phyloP scores from a whole-genome alignment of 345 rosid genomes.

The Arabidopsis arenosa region DNA sequence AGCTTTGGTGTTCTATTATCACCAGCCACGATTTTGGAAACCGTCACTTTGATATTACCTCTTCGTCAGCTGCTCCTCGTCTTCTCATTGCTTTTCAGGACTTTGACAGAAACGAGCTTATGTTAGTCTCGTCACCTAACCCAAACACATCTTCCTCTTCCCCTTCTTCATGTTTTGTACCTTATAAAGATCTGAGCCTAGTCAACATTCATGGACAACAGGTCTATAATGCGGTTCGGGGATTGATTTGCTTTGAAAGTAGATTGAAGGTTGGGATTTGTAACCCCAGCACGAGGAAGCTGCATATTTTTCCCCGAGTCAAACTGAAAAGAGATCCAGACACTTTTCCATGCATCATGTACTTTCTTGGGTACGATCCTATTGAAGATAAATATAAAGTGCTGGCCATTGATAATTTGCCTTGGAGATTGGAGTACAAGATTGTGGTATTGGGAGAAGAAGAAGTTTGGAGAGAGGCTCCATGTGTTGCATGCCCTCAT shows the following conservation, averaged over 20 bases:
- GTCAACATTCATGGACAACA: background rate
- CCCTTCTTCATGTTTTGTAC: background rate
- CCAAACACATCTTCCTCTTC: background rate
- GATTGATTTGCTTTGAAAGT: constrained; percentile 1
- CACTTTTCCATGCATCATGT: background rate
- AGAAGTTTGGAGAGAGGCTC: constrained; percentile 23
- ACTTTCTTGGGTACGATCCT: constrained; percentile 10
- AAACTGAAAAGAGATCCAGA: background rate
- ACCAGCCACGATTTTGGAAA: background rate
- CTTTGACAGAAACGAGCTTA: background rate
- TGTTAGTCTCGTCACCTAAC: background rate
- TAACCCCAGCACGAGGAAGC: constrained; percentile 8
- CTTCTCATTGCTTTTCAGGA: background rate
- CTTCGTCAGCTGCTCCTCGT: background rate
- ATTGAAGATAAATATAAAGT: constrained; percentile 23
- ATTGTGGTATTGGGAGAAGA: background rate
- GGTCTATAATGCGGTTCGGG: background rate
- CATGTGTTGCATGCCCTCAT: constrained; percentile 14
- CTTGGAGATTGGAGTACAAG: background rate
- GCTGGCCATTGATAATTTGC: background rate
- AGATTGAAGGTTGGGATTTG: background rate
- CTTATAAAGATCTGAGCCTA: background rate
- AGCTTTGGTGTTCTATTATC: constrained; percentile 13
- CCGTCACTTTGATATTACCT: background rate
- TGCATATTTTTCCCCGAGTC: background rate